phyloP scores from a whole-genome alignment of 73 alveolate genomes.

The Tetrahymena borealis region DNA sequence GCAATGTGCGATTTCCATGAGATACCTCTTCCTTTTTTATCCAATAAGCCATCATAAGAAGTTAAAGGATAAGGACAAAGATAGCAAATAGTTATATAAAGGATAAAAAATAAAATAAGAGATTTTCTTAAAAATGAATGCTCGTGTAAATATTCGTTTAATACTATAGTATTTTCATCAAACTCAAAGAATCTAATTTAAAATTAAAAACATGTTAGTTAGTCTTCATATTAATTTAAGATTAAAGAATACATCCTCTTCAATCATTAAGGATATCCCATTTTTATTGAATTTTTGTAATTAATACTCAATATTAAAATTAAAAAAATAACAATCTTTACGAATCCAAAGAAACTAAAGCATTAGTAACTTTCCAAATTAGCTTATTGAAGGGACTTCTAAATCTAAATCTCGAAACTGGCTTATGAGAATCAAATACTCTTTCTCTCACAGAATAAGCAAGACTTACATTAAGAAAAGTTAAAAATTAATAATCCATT shows the following conservation, averaged over 20 bases:
- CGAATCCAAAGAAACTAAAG: neutral
- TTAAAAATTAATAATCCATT: neutral
- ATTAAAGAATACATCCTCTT: no score
- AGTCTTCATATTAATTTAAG: no score
- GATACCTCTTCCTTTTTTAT: neutral
- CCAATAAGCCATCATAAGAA: neutral
- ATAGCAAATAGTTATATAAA: neutral
- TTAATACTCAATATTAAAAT: neutral
- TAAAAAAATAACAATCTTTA: neutral
- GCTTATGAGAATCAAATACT: neutral
- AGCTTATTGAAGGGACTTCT: neutral
- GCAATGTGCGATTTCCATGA: neutral
- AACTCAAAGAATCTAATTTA: neutral
- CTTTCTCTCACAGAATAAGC: neutral
- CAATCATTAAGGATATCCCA: neutral
- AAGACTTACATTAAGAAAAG: neutral
- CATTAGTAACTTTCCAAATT: neutral
- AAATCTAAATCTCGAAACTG: neutral
- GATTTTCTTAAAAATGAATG: neutral
- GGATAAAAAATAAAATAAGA: neutral
- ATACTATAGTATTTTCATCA: neutral
- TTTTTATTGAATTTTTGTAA: neutral
- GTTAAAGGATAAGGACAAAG: neutral
- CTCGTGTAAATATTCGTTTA: neutral
- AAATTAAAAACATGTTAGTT: neutral